These are phyloP conservation scores for Ganoderma resinaceum DNA, from an alignment of 1,284 basidiomycete species.

Conservation along the genomic window DNA sequence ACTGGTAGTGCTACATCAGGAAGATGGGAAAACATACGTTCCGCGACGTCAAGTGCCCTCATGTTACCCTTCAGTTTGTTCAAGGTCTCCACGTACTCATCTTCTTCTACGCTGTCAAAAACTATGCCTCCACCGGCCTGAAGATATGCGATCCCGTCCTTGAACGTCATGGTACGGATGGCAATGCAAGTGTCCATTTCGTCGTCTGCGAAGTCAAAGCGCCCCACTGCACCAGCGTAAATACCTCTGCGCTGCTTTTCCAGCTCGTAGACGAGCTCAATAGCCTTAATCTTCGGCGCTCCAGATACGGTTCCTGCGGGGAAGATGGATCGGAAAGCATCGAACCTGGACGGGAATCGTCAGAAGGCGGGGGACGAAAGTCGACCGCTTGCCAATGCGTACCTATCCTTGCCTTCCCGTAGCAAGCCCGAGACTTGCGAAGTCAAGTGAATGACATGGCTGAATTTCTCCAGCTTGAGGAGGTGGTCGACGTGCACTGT, in stretches of 20 bases:
- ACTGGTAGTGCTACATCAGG: not conserved
- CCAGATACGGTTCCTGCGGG: constrained; percentile 99
- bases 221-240: constrained; percentile 97
- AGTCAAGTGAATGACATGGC: constrained; percentile 97
- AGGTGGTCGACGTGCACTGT: constrained; percentile 97
- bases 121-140: constrained; percentile 99
- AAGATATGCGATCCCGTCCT: constrained; percentile 90
- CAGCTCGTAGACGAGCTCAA: constrained; percentile 89
- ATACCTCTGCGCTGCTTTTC: constrained; percentile 94
- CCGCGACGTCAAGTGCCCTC: constrained; percentile 87
- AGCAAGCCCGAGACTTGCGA: constrained; percentile 93
- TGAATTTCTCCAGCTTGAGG: constrained; percentile 96
- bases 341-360: constrained; percentile 70
- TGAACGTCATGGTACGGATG: constrained; percentile 98
- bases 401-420: constrained; percentile 87
- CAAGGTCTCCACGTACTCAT: constrained; percentile 95
- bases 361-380: not conserved
- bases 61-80: constrained; percentile 95
- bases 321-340: constrained; percentile 99
- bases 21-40: constrained; percentile 59
- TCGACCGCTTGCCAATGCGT: not conserved
- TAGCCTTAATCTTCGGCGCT: constrained; percentile 98
- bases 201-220: constrained; percentile 95
- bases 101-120: constrained; percentile 96
- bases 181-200: constrained; percentile 99